A percentile compares a stretch with the other conserved stretches of the same genome.
phyloP scores from a whole-genome alignment of 2,329 filamentous ascomycete genomes.

The Blastomyces parvus region DNA sequence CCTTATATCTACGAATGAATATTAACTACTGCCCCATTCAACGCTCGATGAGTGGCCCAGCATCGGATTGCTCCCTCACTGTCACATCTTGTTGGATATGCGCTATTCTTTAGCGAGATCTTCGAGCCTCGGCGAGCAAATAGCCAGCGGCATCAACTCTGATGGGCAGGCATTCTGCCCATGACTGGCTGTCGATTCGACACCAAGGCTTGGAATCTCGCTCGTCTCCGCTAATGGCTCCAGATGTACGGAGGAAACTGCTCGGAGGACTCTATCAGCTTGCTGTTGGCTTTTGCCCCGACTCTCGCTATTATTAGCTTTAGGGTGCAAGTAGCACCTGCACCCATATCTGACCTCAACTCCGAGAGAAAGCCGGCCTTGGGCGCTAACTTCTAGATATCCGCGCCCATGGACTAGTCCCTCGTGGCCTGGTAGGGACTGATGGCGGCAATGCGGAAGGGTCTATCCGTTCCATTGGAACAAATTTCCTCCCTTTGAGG shows the following conservation, averaged over 20 bases:
- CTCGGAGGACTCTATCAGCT: neutral
- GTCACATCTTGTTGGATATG: slow-evolving; percentile 4
- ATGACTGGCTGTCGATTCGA: neutral
- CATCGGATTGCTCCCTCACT: neutral
- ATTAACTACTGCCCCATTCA: neutral
- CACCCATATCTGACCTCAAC: neutral
- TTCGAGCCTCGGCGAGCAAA: neutral
- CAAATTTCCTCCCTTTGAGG: neutral
- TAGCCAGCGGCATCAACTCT: neutral
- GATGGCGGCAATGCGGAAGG: neutral
- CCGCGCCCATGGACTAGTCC: neutral
- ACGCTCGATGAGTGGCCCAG: neutral
- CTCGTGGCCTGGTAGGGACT: slow-evolving; percentile 1
- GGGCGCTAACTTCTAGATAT: neutral
- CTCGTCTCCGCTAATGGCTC: neutral
- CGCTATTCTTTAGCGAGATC: slow-evolving; percentile 2
- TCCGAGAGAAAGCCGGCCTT: neutral
- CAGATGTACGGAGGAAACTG: neutral
- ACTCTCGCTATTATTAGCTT: neutral
- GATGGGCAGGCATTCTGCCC: neutral
- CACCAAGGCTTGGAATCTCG: neutral
- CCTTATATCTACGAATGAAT: neutral
- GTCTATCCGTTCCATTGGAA: neutral
- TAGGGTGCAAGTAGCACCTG: neutral
- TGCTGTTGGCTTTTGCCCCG: neutral